phyloP scores from a whole-genome alignment of 2,329 filamentous ascomycete species.

The Raffaelea deltoideospora region DNA sequence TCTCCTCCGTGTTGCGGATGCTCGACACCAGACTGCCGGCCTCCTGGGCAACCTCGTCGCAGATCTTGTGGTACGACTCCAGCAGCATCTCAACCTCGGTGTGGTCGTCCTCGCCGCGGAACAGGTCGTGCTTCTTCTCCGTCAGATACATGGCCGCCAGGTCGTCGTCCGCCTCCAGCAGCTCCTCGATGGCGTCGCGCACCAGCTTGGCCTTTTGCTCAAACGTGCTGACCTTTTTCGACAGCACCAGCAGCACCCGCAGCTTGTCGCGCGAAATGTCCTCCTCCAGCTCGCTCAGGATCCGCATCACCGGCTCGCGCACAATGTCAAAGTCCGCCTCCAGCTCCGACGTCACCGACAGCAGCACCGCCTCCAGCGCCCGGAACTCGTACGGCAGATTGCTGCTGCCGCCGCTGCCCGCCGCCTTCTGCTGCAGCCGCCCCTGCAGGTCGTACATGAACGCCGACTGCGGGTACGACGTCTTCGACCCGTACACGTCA shows the following conservation, averaged over 20 bases:
- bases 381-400: constrained; percentile 88
- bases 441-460: constrained; percentile 98
- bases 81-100: constrained; percentile 94
- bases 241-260: constrained; percentile 77
- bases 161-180: constrained; percentile 93
- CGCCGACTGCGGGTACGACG: constrained; percentile 86
- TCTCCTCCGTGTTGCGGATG: constrained; percentile 96
- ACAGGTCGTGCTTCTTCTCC: constrained; percentile 63
- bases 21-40: constrained; percentile 84
- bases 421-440: constrained; percentile 54
- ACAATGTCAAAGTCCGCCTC: constrained; percentile 93
- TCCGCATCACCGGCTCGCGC: constrained; percentile 76
- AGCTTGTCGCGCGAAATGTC: constrained; percentile 94
- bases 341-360: constrained; percentile 80
- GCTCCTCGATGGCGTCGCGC: constrained; percentile 83
- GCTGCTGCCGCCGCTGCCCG: constrained; percentile 21
- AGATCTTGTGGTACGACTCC: constrained; percentile 94
- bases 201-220: constrained; percentile 94
- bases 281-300: constrained; percentile 82
- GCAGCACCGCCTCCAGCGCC: constrained; percentile 85
- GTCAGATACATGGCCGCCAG: constrained; percentile 89
- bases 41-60: constrained; percentile 94
- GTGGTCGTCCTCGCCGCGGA: constrained; percentile 69
- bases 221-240: constrained; percentile 90
- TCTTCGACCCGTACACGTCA: constrained; percentile 86